Base-by-base conservation (phyloP, 2,329 filamentous ascomycete species). In the Chrysoporthe austroafricana region DNA sequence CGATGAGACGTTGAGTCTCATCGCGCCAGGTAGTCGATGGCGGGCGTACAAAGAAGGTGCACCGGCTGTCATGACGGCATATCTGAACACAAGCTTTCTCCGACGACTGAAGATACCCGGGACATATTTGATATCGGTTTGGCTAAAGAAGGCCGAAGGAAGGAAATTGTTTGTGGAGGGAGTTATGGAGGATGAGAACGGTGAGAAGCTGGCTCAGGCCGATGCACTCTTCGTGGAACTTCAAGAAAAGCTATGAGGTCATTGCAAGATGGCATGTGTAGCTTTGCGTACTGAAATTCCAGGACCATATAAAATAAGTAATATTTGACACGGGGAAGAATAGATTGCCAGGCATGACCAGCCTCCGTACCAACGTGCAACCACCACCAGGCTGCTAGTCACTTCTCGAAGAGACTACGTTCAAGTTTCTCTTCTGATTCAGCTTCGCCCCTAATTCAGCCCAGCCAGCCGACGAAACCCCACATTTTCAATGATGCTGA, bases 1-100 rank as follows among this genome's bases (percentile, higher is more conserved):
- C 32, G 88, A 90, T 72, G 88, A 90, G 73, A 76, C 79, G 6
- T 83, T 85, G 74, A 86, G 87, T 0, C 77, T 83, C 6, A 70
- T 88, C 21, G 77, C 86, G 11, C 77, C 78, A 2, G 72, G 82
- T 39, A 85, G 85, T 69, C 70, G 70, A 46, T 18, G 32, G 36
- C 44, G 72, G 46, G 65, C 43, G 39, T 4, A 64, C 70, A 14
- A 64, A 63, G 26, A 65, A 74, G 7, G 71, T 6, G 52, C 69
- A 3, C 59, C 73, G 4, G 73, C 74, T 18, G 76, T 79, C 18
- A 79, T 85, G 73, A 87, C 85, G 13, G 85, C 79, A 5, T 84
- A 85, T 73, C 74, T 90, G 63, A 88, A 88, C 63, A 83, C 85
- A 2, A 81, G 76, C 21, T 90, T 87, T 72, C 72, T 83, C 64